Conservation (phyloP, 1,284 basidiomycete genomes). For the Tetrapyrgos nigripes region DNA sequence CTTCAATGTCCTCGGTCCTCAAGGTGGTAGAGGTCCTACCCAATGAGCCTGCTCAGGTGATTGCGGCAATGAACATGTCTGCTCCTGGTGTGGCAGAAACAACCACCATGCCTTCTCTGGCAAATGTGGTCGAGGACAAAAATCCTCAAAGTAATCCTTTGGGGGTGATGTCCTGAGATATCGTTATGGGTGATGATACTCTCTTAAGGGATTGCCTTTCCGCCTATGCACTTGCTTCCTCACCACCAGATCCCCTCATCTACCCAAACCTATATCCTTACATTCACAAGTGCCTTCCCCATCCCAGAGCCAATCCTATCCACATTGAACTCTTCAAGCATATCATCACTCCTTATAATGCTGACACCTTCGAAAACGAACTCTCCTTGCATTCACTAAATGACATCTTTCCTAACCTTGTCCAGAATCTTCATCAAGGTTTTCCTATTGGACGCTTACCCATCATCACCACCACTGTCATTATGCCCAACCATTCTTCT, state of each 20-base stretch:
- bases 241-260: no score
- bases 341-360: conserved; percentile 1
- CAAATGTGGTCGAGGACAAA: no score
- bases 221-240: no score
- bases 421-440: conserved; percentile 15
- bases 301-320: background rate
- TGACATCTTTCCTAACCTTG: conserved; percentile 33
- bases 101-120: background rate
- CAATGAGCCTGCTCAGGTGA: background rate
- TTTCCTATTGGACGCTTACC: conserved; percentile 23
- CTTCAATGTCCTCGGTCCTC: background rate
- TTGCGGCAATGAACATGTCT: background rate
- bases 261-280: background rate
- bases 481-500: conserved; percentile 16
- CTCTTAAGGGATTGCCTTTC: background rate
- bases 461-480: background rate
- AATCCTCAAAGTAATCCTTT: no score
- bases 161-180: no score
- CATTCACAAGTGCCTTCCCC: background rate
- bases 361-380: background rate
- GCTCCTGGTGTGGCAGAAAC: background rate
- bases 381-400: conserved; percentile 8
- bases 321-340: background rate
- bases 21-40: no score
- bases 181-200: no score